Base-by-base conservation (phyloP, 495 filamentous ascomycete genomes). In the Penicillium cosmopolitanum region DNA sequence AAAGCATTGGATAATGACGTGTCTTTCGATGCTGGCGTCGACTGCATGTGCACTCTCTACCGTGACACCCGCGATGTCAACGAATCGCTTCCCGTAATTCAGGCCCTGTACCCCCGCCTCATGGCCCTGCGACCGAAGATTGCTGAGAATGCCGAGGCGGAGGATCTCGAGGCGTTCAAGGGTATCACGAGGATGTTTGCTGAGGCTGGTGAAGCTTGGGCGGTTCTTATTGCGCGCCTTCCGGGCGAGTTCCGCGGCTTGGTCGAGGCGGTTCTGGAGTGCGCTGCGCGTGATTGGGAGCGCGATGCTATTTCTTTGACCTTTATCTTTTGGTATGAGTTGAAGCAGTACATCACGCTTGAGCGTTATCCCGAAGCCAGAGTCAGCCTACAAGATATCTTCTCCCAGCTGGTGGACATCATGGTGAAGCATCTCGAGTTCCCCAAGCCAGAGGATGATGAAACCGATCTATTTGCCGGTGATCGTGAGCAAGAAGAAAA, bases 261-360 rank as follows among this genome's bases (percentile, higher is more conserved):
- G 2, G 95, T 98, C 9, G 92, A 97, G 66, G 86, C 89, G 8
- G 85, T 98, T 34, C 82, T 97, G 28, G 94, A 99, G 74, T 96
- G 93, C 71, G 91, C 89, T 60, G 88, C 89, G 21, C 80, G 87
- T 61, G 95, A 99, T 71, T 85, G 86, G 70, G 93, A 97, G 51
- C 82, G 89, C 55, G 95, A 98, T 52, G 92, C 91, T 9, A 89
- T 98, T 53, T 87, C 90, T 28, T 84, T 93, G 58, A 99, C 95
- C 1, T 98, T 98, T 73, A 85, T 86, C 52, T 98, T 98, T 77
- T 99, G 95, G 95, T 98, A 96, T 72, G 95, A 99, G 71, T 78
- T 99, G 54, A 99, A 99, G 78, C 92, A 96, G 76, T 97, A 96
- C 67, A 80, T 98, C 34, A 90, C 91, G 7, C 74, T 98, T 35